A percentile compares a stretch with the other conserved stretches of the same genome.
Evolutionary conservation across 208 protist species (phyloP).

Genomic region (Perkinsela sp.): DNA sequence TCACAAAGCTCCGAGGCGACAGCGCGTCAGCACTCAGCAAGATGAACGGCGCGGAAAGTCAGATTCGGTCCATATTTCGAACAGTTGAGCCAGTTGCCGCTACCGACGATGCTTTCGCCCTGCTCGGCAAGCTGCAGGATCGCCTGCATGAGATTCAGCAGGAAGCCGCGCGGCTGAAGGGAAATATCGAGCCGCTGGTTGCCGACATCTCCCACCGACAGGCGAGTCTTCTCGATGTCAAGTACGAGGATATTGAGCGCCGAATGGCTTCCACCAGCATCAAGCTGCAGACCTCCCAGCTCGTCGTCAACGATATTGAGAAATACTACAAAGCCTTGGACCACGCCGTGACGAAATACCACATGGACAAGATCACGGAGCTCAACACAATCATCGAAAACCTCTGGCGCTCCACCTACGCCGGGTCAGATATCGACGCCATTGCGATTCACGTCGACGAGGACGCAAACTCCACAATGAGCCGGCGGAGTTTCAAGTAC

Average conservation of each 20-base stretch:
- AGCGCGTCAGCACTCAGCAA: too few species aligned
- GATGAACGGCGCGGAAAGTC: too few species aligned
- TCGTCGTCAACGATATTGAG: conserved; percentile 52
- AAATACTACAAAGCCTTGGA: conserved; percentile 68
- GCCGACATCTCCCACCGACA: conserved; percentile 20
- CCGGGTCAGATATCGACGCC: conserved; percentile 83
- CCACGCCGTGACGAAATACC: conserved; percentile 83
- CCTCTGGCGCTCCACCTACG: conserved; percentile 88
- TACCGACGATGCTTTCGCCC: too few species aligned
- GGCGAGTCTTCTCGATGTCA: conserved; percentile 20
- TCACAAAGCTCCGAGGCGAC: too few species aligned
- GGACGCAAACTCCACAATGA: conserved; percentile 26
- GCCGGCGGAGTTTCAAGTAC: conserved; percentile 50
- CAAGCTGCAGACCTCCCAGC: conserved; percentile 50
- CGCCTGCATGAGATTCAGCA: too few species aligned
- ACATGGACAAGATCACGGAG: conserved; percentile 88
- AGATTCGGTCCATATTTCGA: too few species aligned
- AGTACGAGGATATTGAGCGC: conserved; percentile 49
- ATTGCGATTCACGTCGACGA: conserved; percentile 83
- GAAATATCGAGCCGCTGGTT: conserved; percentile 35
- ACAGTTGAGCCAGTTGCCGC: too few species aligned
- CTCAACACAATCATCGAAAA: conserved; percentile 92
- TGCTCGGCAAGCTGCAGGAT: too few species aligned
- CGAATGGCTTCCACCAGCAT: conserved; percentile 55
- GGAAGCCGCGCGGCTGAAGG: conserved; percentile 25